Evolutionary conservation across 805 yeast species (phyloP), one percentile per base, ranked within the genome.

Genomic region (Candida bentonensis): DNA sequence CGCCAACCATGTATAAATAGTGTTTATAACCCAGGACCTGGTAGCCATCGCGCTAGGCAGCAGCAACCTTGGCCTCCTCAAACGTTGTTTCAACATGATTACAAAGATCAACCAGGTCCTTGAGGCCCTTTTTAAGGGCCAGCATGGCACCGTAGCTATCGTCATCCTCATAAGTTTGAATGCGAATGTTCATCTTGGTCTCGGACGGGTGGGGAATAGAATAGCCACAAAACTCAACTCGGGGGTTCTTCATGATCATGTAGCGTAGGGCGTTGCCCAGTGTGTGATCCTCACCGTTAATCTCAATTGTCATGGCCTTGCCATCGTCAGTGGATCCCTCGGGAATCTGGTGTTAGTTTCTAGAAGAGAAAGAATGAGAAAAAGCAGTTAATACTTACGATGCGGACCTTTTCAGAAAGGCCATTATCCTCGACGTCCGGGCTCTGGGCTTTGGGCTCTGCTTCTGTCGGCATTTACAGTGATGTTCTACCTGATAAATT

Each of bases 131-230:
- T 55, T 85, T 88, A 39, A 92, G 70, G 1, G 96, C 97, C 61
- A 89, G 95, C 33, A 84, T 78, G 2, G 97, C 97, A 15, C 36
- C 36, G 17, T 30, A 30, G 36, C n/a, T 30, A 2, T 96, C 80
- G 51, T 76, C 73, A 5, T 67, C 66, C 23, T 78, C 96, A 58
- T 87, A 88, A 1, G 98, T 92, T 67, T 92, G 98, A 50, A 92
- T 86, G 66, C 98, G 78, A 46, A 92, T 62, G 65, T 92, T 86
- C 64, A 92, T 68, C 53, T 82, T 81, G 48, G 85, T 72, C 65
- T 92, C 98, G 27, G 95, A 84, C 17, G 98, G 98, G 64, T 92
- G 98, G 9, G 98, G 98, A 53, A 92, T 92, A 39, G 96, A 86
- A 66, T 92, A 92, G 46, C 98, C 98, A 60, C 97, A 89, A 62